Conservation (phyloP, 2,329 filamentous ascomycete species). For the Thermothelomyces thermophilus region DNA sequence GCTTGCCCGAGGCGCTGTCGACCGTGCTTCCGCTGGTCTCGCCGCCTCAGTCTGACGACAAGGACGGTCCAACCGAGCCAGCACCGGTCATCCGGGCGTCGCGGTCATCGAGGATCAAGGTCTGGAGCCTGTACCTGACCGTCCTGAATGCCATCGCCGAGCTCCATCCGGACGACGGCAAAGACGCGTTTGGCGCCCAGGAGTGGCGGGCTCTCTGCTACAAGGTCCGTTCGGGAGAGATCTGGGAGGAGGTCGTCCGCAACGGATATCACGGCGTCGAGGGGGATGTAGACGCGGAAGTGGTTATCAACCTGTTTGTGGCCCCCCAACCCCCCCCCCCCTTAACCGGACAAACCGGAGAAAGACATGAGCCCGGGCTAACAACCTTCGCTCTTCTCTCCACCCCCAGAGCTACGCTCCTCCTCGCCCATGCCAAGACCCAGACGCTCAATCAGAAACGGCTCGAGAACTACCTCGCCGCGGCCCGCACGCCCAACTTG, state of each 20-base stretch:
- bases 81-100: slow-evolving; percentile 76
- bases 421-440: slow-evolving; percentile 81
- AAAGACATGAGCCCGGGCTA: background rate
- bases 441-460: slow-evolving; percentile 80
- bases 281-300: slow-evolving; percentile 87
- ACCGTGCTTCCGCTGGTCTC: slow-evolving; percentile 78
- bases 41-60: slow-evolving; percentile 41
- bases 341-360: background rate
- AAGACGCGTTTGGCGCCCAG: slow-evolving; percentile 75
- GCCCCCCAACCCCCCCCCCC: background rate
- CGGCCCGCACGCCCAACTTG: slow-evolving; percentile 64
- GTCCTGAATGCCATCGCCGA: slow-evolving; percentile 88
- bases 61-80: slow-evolving; percentile 42
- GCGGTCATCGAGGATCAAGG: slow-evolving; percentile 78
- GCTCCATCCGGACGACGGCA: slow-evolving; percentile 83
- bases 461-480: slow-evolving; percentile 82
- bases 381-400: slow-evolving; percentile 30
- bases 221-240: slow-evolving; percentile 78
- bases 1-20: slow-evolving; percentile 80
- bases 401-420: slow-evolving; percentile 74
- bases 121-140: slow-evolving; percentile 95
- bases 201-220: slow-evolving; percentile 77
- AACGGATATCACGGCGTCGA: slow-evolving; percentile 84
- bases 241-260: slow-evolving; percentile 91
- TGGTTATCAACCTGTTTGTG: slow-evolving; percentile 78